phyloP scores from a whole-genome alignment of 306 rosid genomes.

The Cucumis cinereus region DNA sequence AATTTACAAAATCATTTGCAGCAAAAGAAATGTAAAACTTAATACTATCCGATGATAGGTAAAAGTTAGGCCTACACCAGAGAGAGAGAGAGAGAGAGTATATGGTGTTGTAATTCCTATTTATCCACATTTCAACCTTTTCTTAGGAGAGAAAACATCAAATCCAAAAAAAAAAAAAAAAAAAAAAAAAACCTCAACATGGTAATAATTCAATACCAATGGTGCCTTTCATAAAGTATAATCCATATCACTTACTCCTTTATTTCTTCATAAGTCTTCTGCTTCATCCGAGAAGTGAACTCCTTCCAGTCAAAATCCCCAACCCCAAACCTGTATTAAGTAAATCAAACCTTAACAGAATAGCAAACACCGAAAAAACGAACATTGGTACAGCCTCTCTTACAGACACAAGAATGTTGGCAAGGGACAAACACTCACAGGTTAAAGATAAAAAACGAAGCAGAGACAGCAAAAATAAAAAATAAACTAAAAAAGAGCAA shows the following conservation, averaged over 20 bases:
- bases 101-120: background rate
- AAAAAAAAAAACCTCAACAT: background rate
- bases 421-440: background rate
- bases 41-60: background rate
- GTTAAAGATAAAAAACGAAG: constrained; percentile 1
- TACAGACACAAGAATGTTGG: background rate
- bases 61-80: background rate
- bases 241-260: constrained; percentile 43
- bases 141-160: background rate
- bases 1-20: background rate
- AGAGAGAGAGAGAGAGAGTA: background rate
- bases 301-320: constrained; percentile 95
- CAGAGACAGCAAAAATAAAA: background rate
- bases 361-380: background rate
- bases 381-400: background rate
- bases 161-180: too few relatives aligned
- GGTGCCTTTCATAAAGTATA: background rate
- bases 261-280: constrained; percentile 81
- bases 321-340: constrained; percentile 61
- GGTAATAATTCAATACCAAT: background rate
- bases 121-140: background rate
- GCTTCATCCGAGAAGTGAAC: constrained; percentile 77
- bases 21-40: background rate
- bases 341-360: constrained; percentile 20
- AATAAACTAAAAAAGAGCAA: background rate